Base-by-base conservation (phyloP, 75 land plant genomes). In the Picea sitchensis region DNA sequence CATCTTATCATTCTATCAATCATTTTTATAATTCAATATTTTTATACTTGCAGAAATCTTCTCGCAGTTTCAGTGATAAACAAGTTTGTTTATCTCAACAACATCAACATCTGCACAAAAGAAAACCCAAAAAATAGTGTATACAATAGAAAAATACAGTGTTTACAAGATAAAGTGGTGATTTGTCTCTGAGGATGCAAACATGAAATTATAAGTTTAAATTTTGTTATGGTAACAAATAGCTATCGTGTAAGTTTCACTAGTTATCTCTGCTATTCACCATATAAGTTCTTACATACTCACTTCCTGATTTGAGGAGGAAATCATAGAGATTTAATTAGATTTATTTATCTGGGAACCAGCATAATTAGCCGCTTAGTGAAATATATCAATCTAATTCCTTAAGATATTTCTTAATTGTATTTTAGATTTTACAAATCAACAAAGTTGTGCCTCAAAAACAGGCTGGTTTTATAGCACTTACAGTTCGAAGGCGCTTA, bases 401-500 rank as follows among this genome's bases (percentile, higher is more conserved):
- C 13, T 4, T 18, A 18, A 20, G 41, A 14, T 41, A 69, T 32
- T 20, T 3, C 38, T 14, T 5, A 47, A 71, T 44, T 67, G 44
- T 44, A 26, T 71, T 71, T 71, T n/a, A 41, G 23, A 71, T 41
- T 71, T 71, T 18, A 41, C 74, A 44, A 6, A 47, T 44, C 44
- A 3, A 71, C 56, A 41, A 71, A 44, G 41, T 47, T 32, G 1
- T 71, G 23, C 47, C 9, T 71, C 20, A 41, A 44, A n/a, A 8
- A 59, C 12, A 76, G 14, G n/a, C 68, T 76, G 26, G 36, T 30
- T 12, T 34, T 20, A 63, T 59, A 18, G 20, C 80, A 41, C 90
- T 87, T 91, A 97, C 99, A 21, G 95, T 93, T 18, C 99, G 90
- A 38, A 97, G 93, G 11, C 99, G 91, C 85, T 95, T 97, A 30